Evolutionary conservation across 148 eudicot species (phyloP).

Genomic region (Beta vulgaris): DNA sequence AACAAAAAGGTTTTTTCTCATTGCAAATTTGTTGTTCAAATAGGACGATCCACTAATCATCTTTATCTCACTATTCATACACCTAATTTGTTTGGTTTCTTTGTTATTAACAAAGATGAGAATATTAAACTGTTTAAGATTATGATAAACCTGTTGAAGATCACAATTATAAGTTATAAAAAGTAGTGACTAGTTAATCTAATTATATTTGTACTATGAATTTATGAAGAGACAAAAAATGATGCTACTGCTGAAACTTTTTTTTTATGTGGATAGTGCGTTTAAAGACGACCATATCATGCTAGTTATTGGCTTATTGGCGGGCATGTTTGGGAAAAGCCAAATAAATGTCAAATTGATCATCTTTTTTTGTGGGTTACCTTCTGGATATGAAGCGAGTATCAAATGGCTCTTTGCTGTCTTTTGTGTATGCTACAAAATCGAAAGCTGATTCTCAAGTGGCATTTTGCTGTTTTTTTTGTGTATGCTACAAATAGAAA

Average conservation of each 20-base stretch:
- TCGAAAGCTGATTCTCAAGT: neutral
- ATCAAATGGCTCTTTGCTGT: conserved; percentile 13
- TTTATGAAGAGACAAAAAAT: conserved; percentile 3
- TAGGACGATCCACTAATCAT: conserved; percentile 14
- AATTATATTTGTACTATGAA: neutral
- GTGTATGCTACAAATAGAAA: too few species aligned
- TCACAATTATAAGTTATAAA: neutral
- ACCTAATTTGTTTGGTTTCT: conserved; percentile 8
- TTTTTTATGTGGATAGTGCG: neutral
- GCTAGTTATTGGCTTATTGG: conserved; percentile 13
- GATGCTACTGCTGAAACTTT: neutral
- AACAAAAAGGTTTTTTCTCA: too few species aligned
- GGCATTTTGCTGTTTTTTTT: too few species aligned
- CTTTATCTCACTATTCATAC: neutral
- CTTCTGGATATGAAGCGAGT: neutral
- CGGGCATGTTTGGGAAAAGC: conserved; percentile 3
- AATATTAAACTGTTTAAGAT: conserved; percentile 1
- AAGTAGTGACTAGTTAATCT: neutral
- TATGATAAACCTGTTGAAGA: neutral
- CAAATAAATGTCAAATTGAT: conserved; percentile 8
- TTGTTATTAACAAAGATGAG: conserved; percentile 6
- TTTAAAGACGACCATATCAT: neutral
- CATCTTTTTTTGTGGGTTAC: neutral
- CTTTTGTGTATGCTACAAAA: conserved; percentile 2
- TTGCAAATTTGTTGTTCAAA: neutral